Evolutionary conservation across 1,139 yeast species (phyloP), one percentile per base, ranked within the genome.

Genomic region (Nakaseomyces delphensis): DNA sequence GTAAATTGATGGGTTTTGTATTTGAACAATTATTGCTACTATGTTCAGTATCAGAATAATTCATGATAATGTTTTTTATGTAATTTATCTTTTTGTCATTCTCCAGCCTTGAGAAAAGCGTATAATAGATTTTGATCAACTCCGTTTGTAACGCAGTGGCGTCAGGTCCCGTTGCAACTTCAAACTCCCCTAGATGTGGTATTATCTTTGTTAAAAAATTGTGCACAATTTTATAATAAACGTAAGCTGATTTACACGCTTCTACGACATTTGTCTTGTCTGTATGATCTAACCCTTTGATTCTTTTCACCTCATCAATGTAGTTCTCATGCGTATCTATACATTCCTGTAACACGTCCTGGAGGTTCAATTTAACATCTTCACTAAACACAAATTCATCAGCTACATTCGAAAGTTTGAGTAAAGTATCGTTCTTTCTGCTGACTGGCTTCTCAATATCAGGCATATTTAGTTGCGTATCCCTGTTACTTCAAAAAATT

Each of bases 151-250:
- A n/a, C 9, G 25, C 27, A 4, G 37, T 20, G 3, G 37, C 37
- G 8, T 33, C 21, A 4, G 25, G 37, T 4, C 37, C 37, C 2
- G 37, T 33, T 10, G 37, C 37, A 9, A n/a, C 27, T 18, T 33
- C 37, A 40, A 59, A 60, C 36, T 54, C 55, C 2, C 49, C 39
- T 4, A 60, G 45, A 31, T 43, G 45, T 8, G 60, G 60, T 30
- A 56, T 53, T 38, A 47, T 54, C 13, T 51, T 49, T 13, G 53
- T 45, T 18, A 60, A 48, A 1, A 60, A 48, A 25, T 43, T 51
- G 21, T 54, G 57, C 10, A 61, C 54, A 23, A 56, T 56, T 33
- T 48, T 49, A 50, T 55, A 61, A 41, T 59, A 57, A 9, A 59
- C 49, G 36, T 49, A 61, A 9, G 62, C 59, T 9, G 56, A 46